These are phyloP conservation scores for Picea mariana DNA, from an alignment of 83 land plant genomes.

Conservation along the genomic window DNA sequence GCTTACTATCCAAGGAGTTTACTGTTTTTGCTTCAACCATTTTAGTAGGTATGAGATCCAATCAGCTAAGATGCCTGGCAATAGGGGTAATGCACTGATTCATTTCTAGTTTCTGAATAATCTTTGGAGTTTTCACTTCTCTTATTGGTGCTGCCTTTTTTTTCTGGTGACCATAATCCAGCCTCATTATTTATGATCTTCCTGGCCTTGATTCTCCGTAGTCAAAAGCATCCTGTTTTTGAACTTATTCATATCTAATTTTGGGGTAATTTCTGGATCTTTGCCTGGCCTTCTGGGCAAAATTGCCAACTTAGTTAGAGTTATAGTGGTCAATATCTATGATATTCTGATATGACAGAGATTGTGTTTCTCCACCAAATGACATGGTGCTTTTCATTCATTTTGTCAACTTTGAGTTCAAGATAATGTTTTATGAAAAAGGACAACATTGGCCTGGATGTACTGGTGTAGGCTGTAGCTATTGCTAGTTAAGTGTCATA, in stretches of 20 bases:
- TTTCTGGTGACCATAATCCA: not conserved
- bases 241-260: too few species aligned
- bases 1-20: not conserved
- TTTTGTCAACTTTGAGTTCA: not conserved
- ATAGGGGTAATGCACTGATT: not conserved
- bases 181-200: not conserved
- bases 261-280: too few species aligned
- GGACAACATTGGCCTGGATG: not conserved
- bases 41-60: not conserved
- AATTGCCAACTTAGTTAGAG: not conserved
- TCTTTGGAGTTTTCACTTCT: too few species aligned
- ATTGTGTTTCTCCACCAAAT: not conserved
- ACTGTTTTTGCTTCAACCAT: not conserved
- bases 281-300: too few species aligned
- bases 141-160: not conserved
- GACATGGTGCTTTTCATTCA: not conserved
- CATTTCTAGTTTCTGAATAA: too few species aligned
- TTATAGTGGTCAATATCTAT: not conserved
- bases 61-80: not conserved
- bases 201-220: not conserved
- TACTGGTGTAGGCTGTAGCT: not conserved
- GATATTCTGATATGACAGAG: not conserved
- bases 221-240: not conserved
- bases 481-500: not conserved
- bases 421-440: not conserved